Percentiles rank a stretch among this genome's conserved stretches.
Conservation (phyloP, 352 stramenopile species). For the Phytophthora idaei region DNA sequence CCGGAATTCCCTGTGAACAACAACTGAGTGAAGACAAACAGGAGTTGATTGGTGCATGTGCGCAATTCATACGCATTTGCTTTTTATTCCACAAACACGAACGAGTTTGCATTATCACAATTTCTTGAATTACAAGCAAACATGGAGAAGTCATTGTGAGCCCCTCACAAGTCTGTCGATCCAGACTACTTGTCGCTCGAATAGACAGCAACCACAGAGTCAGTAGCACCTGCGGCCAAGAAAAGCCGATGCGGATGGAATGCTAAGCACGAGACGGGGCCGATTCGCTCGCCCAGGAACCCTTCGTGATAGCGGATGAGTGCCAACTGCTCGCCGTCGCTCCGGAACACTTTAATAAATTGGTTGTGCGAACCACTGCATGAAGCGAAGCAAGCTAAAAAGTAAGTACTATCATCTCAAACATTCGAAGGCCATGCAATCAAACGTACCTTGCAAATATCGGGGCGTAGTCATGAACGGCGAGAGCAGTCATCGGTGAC, state of each 20-base stretch:
- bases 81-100: constrained; percentile 17
- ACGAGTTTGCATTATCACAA: constrained; percentile 12
- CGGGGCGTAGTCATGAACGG: constrained; percentile 95
- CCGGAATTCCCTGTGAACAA: constrained; percentile 36
- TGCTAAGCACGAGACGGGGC: constrained; percentile 95
- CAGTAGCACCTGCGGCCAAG: constrained; percentile 94
- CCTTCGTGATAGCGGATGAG: constrained; percentile 96
- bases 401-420: constrained; percentile 2
- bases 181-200: constrained; percentile 71
- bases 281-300: constrained; percentile 96
- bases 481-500: constrained; percentile 96
- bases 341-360: constrained; percentile 98
- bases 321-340: constrained; percentile 86
- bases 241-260: constrained; percentile 98
- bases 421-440: not conserved
- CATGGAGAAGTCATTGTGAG: not conserved
- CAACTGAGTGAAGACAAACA: constrained; percentile 10
- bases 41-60: not conserved
- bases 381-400: constrained; percentile 1
- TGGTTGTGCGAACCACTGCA: constrained; percentile 96
- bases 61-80: constrained; percentile 18
- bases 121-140: not conserved
- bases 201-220: constrained; percentile 96
- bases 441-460: constrained; percentile 91
- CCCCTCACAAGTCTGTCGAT: not conserved